phyloP scores from a whole-genome alignment of 306 rosid genomes.

The Trifolium fragiferum region DNA sequence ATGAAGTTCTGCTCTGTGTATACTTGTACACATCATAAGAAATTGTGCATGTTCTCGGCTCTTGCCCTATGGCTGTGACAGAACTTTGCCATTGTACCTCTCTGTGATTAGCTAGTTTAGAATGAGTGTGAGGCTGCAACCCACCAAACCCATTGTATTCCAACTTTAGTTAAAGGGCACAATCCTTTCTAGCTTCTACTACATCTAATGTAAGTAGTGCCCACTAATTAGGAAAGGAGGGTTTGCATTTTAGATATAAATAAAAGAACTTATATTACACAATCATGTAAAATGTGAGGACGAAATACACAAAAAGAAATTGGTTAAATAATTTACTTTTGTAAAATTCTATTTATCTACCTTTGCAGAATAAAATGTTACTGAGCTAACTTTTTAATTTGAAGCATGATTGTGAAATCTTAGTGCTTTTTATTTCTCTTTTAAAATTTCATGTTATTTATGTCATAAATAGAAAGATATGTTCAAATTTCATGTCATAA shows the following conservation, averaged over 20 bases:
- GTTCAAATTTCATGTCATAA: too few relatives aligned
- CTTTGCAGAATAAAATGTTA: too few relatives aligned
- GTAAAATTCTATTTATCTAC: too few relatives aligned
- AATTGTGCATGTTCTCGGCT: neutral
- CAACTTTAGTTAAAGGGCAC: constrained; percentile 10
- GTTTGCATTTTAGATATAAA: constrained; percentile 13
- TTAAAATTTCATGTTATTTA: too few relatives aligned
- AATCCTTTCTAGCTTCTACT: neutral
- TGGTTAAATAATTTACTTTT: too few relatives aligned
- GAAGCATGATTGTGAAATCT: too few relatives aligned
- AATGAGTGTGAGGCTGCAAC: constrained; percentile 32
- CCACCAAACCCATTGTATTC: constrained; percentile 7
- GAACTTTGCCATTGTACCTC: constrained; percentile 11
- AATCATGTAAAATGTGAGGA: too few relatives aligned
- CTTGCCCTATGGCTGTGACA: neutral
- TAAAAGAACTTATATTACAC: too few relatives aligned
- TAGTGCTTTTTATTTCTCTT: too few relatives aligned
- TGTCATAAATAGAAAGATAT: too few relatives aligned
- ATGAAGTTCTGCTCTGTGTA: constrained; percentile 2
- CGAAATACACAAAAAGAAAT: too few relatives aligned
- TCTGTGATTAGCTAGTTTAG: constrained; percentile 18
- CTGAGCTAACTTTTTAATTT: too few relatives aligned
- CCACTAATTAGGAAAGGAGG: neutral
- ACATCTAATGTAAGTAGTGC: neutral
- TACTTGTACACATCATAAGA: neutral